These are phyloP conservation scores for Microbotryomycetes sp. DNA, from an alignment of 1,284 basidiomycete genomes.

Conservation along the genomic window DNA sequence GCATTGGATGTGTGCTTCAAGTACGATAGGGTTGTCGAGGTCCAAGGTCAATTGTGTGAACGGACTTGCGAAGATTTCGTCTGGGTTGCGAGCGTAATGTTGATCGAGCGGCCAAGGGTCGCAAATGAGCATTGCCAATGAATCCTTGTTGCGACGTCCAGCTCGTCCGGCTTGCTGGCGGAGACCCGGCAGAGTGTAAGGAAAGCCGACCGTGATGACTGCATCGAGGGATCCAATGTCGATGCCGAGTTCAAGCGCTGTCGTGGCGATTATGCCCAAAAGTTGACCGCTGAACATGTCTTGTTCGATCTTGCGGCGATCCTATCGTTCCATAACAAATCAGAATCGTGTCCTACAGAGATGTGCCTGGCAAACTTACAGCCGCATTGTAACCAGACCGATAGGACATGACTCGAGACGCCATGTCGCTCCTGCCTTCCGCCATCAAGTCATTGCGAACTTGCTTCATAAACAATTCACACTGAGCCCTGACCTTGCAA, in stretches of 20 bases:
- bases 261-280: slow-evolving; percentile 80
- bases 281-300: slow-evolving; percentile 78
- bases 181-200: slow-evolving; percentile 48
- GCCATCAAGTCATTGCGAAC: slow-evolving; percentile 64
- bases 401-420: slow-evolving; percentile 73
- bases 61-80: slow-evolving; percentile 58
- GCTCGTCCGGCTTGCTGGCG: slow-evolving; percentile 85
- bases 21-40: slow-evolving; percentile 63
- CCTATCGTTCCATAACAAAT: slow-evolving; percentile 47
- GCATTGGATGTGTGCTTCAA: slow-evolving; percentile 82
- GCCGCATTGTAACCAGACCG: slow-evolving; percentile 66
- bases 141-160: slow-evolving; percentile 72
- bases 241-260: slow-evolving; percentile 82
- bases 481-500: slow-evolving; percentile 73
- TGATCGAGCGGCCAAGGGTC: slow-evolving; percentile 69
- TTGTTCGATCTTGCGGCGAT: slow-evolving; percentile 72
- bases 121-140: slow-evolving; percentile 69
- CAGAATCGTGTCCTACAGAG: neutral
- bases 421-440: slow-evolving; percentile 68
- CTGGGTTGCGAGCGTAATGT: slow-evolving; percentile 66
- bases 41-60: slow-evolving; percentile 65
- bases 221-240: slow-evolving; percentile 84
- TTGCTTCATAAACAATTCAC: slow-evolving; percentile 77
- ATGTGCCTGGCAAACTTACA: slow-evolving; percentile 37
- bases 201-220: slow-evolving; percentile 84